These are phyloP conservation scores for Paratinospora sagittata DNA, from an alignment of 164 flowering plant genomes.

Conservation along the genomic window DNA sequence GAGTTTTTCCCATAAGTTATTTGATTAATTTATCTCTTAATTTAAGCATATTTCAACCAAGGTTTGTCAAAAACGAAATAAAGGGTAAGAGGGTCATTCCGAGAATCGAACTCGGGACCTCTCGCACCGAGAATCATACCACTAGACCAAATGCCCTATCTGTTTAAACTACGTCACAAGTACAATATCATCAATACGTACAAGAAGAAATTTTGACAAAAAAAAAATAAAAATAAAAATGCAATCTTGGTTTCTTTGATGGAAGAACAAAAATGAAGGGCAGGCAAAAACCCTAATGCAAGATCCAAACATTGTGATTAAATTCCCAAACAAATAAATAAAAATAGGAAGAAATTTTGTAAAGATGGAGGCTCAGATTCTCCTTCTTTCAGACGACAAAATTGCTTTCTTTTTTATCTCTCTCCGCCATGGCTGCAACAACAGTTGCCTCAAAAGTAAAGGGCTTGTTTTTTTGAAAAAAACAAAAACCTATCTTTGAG, in stretches of 20 bases:
- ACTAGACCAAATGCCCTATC: constrained; percentile 28
- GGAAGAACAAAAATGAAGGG: neutral
- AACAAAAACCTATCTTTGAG: neutral
- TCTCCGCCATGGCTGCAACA: neutral
- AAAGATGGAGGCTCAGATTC: neutral
- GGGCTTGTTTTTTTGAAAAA: too few relatives aligned
- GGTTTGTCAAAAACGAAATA: too few relatives aligned
- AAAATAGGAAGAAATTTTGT: too few relatives aligned
- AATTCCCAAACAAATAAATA: too few relatives aligned
- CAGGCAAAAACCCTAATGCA: neutral
- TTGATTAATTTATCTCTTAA: too few relatives aligned
- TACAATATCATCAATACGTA: too few relatives aligned
- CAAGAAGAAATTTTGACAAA: too few relatives aligned
- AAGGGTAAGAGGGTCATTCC: constrained; percentile 83
- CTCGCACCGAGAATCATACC: constrained; percentile 36
- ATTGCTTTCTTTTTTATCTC: neutral
- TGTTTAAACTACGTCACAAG: too few relatives aligned
- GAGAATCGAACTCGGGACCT: constrained; percentile 84
- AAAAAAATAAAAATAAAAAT: too few relatives aligned
- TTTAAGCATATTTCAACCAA: too few relatives aligned
- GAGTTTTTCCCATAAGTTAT: too few relatives aligned
- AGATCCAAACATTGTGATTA: too few relatives aligned
- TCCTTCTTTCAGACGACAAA: neutral
- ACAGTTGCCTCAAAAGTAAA: neutral
- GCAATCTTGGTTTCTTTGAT: neutral